Base-by-base conservation (phyloP, 768 basidiomycete genomes). In the Galerina sulciceps region DNA sequence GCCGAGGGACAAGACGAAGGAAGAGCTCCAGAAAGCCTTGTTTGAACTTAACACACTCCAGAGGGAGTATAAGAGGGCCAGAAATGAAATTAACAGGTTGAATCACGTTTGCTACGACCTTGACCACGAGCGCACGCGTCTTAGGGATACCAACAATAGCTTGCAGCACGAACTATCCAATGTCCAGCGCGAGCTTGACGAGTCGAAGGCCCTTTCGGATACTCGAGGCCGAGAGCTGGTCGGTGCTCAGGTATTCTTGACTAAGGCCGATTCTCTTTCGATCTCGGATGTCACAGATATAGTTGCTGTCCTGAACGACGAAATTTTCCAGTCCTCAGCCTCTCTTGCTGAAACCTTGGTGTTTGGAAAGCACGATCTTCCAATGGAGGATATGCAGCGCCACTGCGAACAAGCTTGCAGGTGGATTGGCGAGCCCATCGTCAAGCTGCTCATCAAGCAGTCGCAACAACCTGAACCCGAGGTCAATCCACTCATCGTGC, bases 331-430 rank as follows among this genome's bases (percentile, higher is more conserved):
- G 62, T 59, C 31, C 58, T 56, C 54, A 18, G 69, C 13, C 70
- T 57, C 49, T 14, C 44, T 67, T 15, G 48, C 52, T 68, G 44
- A 79, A 67, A 59, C 80, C 77, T 40, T 82, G 67, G 17, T 37
- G 80, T 84, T 63, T 73, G 80, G 71, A 14, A 66, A 80, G 74
- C 15, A 65, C 14, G 23, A 53, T 9, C 18, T 86, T n/a, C 81
- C 85, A 49, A 67, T 78, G 6, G 77, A 78, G 57, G 56, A 58
- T 6, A n/a, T 53, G 55, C 38, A 47, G 8, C 34, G 22, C 10
- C 45, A 35, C 13, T 60, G 36, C 13, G 45, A 59, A 10, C 37
- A 38, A 2, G 23, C 53, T 36, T 34, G 15, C 3, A 26, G 1
- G 10, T 45, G 54, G 13, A 35, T 67, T 17, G 66, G 68, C 4